These are phyloP conservation scores for Alternaria sp. DNA, from an alignment of 2,329 filamentous ascomycete species.

Conservation along the genomic window DNA sequence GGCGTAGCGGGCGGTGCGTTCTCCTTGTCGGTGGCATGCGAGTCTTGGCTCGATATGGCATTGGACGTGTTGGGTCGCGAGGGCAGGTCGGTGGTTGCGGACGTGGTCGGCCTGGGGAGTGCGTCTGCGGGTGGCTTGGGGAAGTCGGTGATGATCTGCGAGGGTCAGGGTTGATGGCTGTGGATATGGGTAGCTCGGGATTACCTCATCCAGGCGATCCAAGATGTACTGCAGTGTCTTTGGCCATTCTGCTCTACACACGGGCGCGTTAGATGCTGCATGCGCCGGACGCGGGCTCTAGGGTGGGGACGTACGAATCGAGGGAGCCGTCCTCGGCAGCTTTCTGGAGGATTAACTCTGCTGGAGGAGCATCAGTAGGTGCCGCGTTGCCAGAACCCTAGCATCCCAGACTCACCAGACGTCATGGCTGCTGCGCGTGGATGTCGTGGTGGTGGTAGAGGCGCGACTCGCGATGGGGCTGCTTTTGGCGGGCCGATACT, in stretches of 20 bases:
- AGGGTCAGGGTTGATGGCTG: neutral
- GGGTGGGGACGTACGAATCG: conserved; percentile 58
- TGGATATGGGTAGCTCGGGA: neutral
- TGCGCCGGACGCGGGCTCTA: neutral
- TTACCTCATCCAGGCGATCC: conserved; percentile 70
- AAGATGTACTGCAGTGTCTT: conserved; percentile 69
- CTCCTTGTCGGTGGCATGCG: conserved; percentile 72
- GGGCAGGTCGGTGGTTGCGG: conserved; percentile 38
- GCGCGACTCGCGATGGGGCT: conserved; percentile 6
- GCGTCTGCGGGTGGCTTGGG: conserved; percentile 63
- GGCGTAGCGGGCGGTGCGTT: conserved; percentile 61
- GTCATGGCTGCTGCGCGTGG: conserved; percentile 23
- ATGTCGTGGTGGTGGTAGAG: neutral
- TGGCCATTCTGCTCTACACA: conserved; percentile 71
- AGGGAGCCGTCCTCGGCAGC: conserved; percentile 66
- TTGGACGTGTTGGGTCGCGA: conserved; percentile 27
- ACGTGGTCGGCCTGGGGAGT: conserved; percentile 52
- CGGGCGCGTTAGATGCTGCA: conserved; percentile 36
- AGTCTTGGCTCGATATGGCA: conserved; percentile 46
- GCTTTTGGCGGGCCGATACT: neutral
- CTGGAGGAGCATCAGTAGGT: conserved; percentile 27
- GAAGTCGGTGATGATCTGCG: conserved; percentile 78
- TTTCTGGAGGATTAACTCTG: conserved; percentile 60
- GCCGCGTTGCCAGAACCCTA: neutral
- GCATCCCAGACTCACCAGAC: conserved; percentile 18